Evolutionary conservation across 148 eudicot species (phyloP).

Genomic region (Rhododendron williamsianum): DNA sequence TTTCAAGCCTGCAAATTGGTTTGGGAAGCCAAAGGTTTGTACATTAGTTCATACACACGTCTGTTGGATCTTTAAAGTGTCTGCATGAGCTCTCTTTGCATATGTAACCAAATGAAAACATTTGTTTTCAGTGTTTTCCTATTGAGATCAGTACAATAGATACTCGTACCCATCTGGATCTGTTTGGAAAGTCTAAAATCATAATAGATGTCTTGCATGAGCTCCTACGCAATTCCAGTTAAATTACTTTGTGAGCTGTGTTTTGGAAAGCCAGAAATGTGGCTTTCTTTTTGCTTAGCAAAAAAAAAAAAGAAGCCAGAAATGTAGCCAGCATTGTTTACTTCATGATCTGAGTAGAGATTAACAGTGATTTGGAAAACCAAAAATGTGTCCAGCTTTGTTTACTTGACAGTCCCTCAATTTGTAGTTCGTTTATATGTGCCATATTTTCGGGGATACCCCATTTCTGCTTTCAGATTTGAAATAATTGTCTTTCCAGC

Average conservation of each 20-base stretch:
- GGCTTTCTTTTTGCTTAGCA: background rate
- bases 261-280: background rate
- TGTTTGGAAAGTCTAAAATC: constrained; percentile 1
- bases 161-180: background rate
- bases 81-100: background rate
- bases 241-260: background rate
- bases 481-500: background rate
- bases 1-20: constrained; percentile 84
- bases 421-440: background rate
- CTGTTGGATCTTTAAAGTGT: background rate
- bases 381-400: background rate
- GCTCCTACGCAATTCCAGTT: background rate
- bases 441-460: background rate
- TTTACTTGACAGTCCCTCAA: background rate
- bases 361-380: background rate
- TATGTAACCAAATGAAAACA: background rate
- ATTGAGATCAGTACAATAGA: background rate
- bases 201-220: background rate
- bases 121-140: background rate
- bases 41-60: background rate
- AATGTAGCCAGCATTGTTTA: background rate
- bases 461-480: background rate
- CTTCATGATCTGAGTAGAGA: background rate
- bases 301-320: too few relatives aligned
- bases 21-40: constrained; percentile 88